Conservation (phyloP, 176 grass and related monocot genomes). For the Chloris gayana region DNA sequence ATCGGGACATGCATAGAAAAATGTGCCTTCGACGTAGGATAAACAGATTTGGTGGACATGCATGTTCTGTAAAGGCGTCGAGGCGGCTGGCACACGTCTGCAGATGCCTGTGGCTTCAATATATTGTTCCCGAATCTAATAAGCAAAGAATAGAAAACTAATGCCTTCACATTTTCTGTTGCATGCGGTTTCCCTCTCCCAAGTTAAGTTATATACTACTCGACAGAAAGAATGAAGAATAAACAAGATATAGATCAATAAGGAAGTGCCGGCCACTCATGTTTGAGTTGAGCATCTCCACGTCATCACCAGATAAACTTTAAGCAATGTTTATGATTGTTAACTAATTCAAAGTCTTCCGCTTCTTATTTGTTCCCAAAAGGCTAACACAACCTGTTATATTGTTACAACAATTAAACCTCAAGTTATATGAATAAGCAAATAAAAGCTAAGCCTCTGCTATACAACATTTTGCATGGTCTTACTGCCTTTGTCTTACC, state of each 20-base stretch:
- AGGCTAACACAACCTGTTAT: too few relatives aligned
- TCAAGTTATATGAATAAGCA: too few relatives aligned
- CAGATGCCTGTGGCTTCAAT: not conserved
- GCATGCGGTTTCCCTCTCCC: not conserved
- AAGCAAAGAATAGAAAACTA: too few relatives aligned
- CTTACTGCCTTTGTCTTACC: too few relatives aligned
- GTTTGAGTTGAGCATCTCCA: not conserved
- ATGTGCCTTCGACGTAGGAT: not conserved
- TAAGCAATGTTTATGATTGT: not conserved
- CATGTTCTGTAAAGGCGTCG: not conserved
- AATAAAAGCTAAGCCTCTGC: too few relatives aligned
- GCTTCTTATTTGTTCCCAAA: too few relatives aligned
- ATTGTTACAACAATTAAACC: too few relatives aligned
- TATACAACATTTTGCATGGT: too few relatives aligned
- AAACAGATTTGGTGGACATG: conserved; percentile 14
- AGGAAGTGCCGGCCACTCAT: not conserved
- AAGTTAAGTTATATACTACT: not conserved
- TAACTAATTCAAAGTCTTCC: not conserved
- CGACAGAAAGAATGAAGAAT: not conserved
- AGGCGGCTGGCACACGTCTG: not conserved
- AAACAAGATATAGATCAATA: not conserved
- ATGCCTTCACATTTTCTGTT: not conserved
- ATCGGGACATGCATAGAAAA: not conserved
- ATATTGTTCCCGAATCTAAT: too few relatives aligned
- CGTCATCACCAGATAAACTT: not conserved